These are phyloP conservation scores for Gleditsia sinensis DNA, from an alignment of 306 rosid genomes.

Conservation along the genomic window DNA sequence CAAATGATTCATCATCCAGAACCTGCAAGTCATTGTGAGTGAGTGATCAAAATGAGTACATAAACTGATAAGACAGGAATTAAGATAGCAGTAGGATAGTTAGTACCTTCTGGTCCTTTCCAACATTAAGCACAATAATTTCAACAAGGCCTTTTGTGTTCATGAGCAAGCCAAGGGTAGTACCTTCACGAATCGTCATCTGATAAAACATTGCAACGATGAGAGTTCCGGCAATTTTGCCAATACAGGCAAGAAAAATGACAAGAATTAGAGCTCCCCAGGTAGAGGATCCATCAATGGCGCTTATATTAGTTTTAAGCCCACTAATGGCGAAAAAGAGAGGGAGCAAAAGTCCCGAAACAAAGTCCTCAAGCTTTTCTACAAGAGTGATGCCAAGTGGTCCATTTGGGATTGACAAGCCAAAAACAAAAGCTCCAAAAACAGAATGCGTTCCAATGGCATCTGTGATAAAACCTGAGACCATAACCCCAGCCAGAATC, in stretches of 20 bases:
- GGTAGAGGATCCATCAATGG: conserved; percentile 40
- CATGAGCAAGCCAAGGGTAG: conserved; percentile 87
- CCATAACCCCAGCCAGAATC: conserved; percentile 88
- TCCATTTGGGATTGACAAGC: conserved; percentile 85
- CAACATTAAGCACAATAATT: conserved; percentile 85
- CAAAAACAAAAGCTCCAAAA: conserved; percentile 91
- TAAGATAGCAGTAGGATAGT: neutral
- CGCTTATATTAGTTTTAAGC: conserved; percentile 60
- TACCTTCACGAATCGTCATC: conserved; percentile 71
- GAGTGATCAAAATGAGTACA: neutral
- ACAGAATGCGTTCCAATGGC: conserved; percentile 93
- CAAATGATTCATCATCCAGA: conserved; percentile 77
- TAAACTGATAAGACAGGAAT: neutral
- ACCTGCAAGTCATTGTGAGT: conserved; percentile 52
- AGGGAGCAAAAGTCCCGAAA: conserved; percentile 92
- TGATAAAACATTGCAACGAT: conserved; percentile 53
- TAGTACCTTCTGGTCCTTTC: conserved; percentile 79
- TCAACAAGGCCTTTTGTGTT: conserved; percentile 95
- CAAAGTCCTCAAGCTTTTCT: conserved; percentile 94
- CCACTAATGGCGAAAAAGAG: conserved; percentile 91
- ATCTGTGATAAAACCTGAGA: conserved; percentile 85
- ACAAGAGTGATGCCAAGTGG: conserved; percentile 82
- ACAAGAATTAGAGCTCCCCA: conserved; percentile 63
- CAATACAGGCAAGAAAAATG: conserved; percentile 63
- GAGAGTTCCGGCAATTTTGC: conserved; percentile 75